A percentile compares a stretch with the other conserved stretches of the same genome.
phyloP scores from a whole-genome alignment of 2,329 filamentous ascomycete species.

The Arthrinium phaeospermum region DNA sequence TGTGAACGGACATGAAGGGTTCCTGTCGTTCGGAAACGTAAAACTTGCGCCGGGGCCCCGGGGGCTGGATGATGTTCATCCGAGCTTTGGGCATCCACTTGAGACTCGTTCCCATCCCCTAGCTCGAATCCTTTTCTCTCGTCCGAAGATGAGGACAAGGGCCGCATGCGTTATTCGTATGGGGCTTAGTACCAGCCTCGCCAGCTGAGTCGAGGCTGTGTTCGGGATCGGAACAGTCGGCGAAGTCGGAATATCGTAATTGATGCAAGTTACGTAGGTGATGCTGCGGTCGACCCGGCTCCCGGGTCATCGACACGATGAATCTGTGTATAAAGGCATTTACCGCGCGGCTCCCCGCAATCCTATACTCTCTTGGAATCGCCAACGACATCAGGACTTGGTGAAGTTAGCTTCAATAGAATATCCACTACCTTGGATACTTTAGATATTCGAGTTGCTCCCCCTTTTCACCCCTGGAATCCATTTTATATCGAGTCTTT shows the following conservation, averaged over 20 bases:
- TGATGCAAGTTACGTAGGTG: not conserved
- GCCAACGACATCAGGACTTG: not conserved
- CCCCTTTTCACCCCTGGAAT: not conserved
- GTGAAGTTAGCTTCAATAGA: not conserved
- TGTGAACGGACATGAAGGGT: not conserved
- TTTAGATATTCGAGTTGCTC: not conserved
- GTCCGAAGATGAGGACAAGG: not conserved
- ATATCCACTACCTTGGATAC: not conserved
- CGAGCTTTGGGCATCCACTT: not conserved
- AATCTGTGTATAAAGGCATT: not conserved
- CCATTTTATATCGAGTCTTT: not conserved
- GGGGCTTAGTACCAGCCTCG: not conserved
- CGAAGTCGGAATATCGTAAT: not conserved
- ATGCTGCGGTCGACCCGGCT: not conserved
- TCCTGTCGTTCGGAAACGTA: not conserved
- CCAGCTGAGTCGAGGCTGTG: not conserved
- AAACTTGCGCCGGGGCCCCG: not conserved
- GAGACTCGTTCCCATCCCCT: not conserved
- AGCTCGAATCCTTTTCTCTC: not conserved
- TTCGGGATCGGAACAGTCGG: not conserved
- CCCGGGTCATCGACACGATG: not conserved
- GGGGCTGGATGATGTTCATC: not conserved
- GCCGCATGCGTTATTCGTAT: not conserved
- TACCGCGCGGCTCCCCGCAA: not conserved
- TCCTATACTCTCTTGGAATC: not conserved